These are phyloP conservation scores for Penicillium verhagenii DNA, from an alignment of 495 filamentous ascomycete genomes.

Conservation along the genomic window DNA sequence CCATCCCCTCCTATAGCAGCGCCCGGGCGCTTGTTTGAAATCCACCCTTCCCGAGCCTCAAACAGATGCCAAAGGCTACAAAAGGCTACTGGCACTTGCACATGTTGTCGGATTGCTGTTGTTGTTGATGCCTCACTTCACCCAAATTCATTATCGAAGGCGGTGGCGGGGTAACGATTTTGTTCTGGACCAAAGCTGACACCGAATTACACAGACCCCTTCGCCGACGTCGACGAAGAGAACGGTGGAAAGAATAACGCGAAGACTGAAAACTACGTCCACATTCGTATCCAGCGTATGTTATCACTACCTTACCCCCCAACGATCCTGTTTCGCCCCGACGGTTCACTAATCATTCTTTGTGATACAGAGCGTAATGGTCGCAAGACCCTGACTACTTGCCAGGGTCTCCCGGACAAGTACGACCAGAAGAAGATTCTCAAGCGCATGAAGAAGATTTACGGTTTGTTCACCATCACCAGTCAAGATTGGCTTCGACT, in stretches of 20 bases:
- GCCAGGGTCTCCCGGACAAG: constrained; percentile 96
- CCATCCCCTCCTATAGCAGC: constrained; percentile 22
- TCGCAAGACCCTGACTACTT: constrained; percentile 99
- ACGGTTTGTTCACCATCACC: constrained; percentile 61
- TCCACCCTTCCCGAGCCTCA: not conserved
- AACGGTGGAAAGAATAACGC: constrained; percentile 81
- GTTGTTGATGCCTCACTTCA: not conserved
- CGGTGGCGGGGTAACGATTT: constrained; percentile 39
- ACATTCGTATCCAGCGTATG: constrained; percentile 99
- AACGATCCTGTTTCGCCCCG: no score
- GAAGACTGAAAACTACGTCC: constrained; percentile 97
- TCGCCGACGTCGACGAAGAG: constrained; percentile 99
- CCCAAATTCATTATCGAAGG: not conserved
- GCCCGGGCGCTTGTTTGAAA: constrained; percentile 12
- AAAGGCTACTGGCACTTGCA: not conserved
- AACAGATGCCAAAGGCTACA: not conserved
- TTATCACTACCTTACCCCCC: constrained; percentile 21
- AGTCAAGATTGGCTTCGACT: not conserved
- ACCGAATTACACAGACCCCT: constrained; percentile 74
- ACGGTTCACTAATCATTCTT: not conserved
- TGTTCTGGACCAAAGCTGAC: constrained; percentile 37
- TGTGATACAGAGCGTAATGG: constrained; percentile 88
- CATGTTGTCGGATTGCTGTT: not conserved
- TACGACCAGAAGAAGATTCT: constrained; percentile 99
- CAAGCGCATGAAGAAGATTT: constrained; percentile 99